These are phyloP conservation scores for Telfairia occidentalis DNA, from an alignment of 331 rosid species.

Conservation along the genomic window DNA sequence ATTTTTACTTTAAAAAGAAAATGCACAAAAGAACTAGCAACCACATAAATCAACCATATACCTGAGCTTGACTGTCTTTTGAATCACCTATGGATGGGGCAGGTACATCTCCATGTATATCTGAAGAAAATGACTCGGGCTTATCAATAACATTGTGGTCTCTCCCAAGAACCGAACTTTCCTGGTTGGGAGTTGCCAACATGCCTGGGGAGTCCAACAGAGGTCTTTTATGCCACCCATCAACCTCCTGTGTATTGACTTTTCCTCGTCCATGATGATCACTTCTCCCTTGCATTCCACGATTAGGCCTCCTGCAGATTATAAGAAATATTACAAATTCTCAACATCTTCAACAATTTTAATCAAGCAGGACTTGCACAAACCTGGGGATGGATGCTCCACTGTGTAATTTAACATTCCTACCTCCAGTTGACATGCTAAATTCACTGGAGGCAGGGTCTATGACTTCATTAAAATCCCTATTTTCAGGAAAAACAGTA, in stretches of 20 bases:
- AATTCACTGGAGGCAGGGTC: slow-evolving; percentile 31
- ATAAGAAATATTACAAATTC: slow-evolving; percentile 20
- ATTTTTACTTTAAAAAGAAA: background rate
- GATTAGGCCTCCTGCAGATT: slow-evolving; percentile 48
- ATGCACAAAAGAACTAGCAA: slow-evolving; percentile 13
- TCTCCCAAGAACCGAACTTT: slow-evolving; percentile 39
- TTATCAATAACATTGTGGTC: slow-evolving; percentile 34
- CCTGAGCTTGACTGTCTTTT: slow-evolving; percentile 61
- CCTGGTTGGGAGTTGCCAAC: slow-evolving; percentile 24
- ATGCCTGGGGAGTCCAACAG: slow-evolving; percentile 28
- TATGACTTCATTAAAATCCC: slow-evolving; percentile 20
- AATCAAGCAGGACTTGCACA: slow-evolving; percentile 22
- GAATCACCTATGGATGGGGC: slow-evolving; percentile 31
- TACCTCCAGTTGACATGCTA: slow-evolving; percentile 31
- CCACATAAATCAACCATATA: slow-evolving; percentile 18
- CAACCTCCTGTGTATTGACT: slow-evolving; percentile 35
- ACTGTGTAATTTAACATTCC: slow-evolving; percentile 33
- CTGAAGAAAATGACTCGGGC: slow-evolving; percentile 29
- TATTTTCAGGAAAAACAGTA: slow-evolving; percentile 21
- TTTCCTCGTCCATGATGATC: slow-evolving; percentile 43
- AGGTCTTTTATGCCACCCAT: slow-evolving; percentile 46
- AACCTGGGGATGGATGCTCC: slow-evolving; percentile 45
- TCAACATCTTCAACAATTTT: slow-evolving; percentile 17
- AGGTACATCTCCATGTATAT: slow-evolving; percentile 37
- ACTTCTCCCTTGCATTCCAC: slow-evolving; percentile 45